phyloP scores from a whole-genome alignment of 495 filamentous ascomycete species.

The Penicillium maclennaniae region DNA sequence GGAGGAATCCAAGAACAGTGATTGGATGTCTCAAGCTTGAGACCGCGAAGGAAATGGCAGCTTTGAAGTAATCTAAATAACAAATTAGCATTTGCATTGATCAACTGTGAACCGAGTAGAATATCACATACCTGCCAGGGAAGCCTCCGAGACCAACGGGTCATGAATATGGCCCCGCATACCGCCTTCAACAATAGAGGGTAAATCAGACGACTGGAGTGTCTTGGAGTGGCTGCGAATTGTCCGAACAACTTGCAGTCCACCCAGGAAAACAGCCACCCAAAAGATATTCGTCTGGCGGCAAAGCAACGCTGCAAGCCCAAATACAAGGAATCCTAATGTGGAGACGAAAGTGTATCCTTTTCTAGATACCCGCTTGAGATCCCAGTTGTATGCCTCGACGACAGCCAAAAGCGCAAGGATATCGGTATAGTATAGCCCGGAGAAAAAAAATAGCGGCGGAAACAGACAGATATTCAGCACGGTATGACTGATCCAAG shows the following conservation, averaged over 20 bases:
- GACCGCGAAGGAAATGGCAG: conserved; percentile 56
- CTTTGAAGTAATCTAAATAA: conserved; percentile 56
- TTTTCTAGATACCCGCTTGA: conserved; percentile 30
- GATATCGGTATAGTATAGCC: conserved; percentile 91
- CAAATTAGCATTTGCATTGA: conserved; percentile 20
- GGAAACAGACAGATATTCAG: conserved; percentile 86
- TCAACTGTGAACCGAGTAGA: not conserved
- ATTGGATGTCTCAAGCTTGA: conserved; percentile 49
- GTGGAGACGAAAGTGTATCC: conserved; percentile 17
- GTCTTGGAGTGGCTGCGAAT: conserved; percentile 27
- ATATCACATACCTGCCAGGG: conserved; percentile 49
- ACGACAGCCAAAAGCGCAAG: conserved; percentile 57
- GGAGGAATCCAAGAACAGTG: conserved; percentile 46
- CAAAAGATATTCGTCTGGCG: conserved; percentile 97
- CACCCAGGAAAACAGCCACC: conserved; percentile 83
- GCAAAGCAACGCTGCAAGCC: conserved; percentile 64
- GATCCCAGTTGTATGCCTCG: conserved; percentile 59
- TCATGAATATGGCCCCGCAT: conserved; percentile 62
- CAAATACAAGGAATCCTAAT: conserved; percentile 48
- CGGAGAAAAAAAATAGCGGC: conserved; percentile 91
- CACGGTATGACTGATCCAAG: conserved; percentile 56
- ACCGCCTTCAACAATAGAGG: conserved; percentile 27
- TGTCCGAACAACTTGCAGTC: conserved; percentile 57
- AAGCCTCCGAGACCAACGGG: conserved; percentile 51
- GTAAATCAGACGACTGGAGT: conserved; percentile 20